These are phyloP conservation scores for Xerocomus brunneocitrinus DNA, from an alignment of 768 basidiomycete genomes.

Conservation along the genomic window DNA sequence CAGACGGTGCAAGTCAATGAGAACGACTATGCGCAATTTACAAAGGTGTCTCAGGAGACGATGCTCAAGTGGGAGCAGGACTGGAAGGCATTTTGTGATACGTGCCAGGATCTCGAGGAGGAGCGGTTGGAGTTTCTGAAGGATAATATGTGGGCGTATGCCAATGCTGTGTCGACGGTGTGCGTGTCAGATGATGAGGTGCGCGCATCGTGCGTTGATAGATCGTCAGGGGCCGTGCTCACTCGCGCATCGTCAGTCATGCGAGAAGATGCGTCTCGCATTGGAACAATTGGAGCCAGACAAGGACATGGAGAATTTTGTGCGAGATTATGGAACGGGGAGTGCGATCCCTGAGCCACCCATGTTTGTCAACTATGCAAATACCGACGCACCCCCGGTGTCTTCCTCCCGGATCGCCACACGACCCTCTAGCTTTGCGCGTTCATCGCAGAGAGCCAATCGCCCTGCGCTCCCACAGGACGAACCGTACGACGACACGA, in stretches of 20 bases:
- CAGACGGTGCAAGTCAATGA: constrained; percentile 90
- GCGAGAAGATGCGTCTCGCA: constrained; percentile 81
- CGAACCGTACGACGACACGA: constrained; percentile 48
- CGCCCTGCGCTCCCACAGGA: constrained; percentile 31
- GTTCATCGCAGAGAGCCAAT: constrained; percentile 35
- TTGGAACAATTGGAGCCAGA: constrained; percentile 88
- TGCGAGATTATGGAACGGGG: constrained; percentile 85
- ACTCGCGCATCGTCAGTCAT: constrained; percentile 53
- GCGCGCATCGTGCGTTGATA: constrained; percentile 23
- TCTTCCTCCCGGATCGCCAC: constrained; percentile 53
- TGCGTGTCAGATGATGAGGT: constrained; percentile 97
- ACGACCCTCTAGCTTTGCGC: constrained; percentile 52
- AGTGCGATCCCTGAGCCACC: constrained; percentile 85
- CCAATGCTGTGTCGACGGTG: constrained; percentile 92
- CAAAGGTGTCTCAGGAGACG: constrained; percentile 74
- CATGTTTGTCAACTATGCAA: constrained; percentile 77
- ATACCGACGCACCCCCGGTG: constrained; percentile 58
- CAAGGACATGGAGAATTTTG: constrained; percentile 85
- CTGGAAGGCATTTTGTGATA: constrained; percentile 94
- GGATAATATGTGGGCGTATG: constrained; percentile 93
- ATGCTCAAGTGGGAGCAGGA: constrained; percentile 83
- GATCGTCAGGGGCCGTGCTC: not conserved
- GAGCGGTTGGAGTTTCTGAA: constrained; percentile 93
- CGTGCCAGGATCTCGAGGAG: constrained; percentile 93
- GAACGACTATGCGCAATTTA: constrained; percentile 87